These are phyloP conservation scores for Lecanicillium sp. DNA, from an alignment of 2,329 filamentous ascomycete species.

Conservation along the genomic window DNA sequence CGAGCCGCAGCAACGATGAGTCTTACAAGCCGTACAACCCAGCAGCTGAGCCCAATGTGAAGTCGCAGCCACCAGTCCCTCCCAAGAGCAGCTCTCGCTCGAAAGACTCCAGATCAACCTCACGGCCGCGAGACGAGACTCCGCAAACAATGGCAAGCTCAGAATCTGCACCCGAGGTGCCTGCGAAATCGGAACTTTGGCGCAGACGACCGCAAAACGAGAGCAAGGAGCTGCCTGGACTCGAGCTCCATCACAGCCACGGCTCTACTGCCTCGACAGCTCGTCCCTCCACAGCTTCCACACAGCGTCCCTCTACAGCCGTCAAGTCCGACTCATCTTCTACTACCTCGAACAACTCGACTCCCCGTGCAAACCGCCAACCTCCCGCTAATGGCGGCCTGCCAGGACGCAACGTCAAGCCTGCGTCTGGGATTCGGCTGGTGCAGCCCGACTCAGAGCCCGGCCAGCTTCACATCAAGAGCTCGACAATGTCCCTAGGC, in stretches of 20 bases:
- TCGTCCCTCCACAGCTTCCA: conserved; percentile 9
- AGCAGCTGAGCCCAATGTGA: not conserved
- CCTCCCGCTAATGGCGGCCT: conserved; percentile 14
- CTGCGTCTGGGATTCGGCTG: conserved; percentile 4
- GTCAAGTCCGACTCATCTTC: conserved; percentile 12
- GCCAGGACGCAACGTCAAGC: conserved; percentile 20
- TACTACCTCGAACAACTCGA: conserved; percentile 12
- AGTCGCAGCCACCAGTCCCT: not conserved
- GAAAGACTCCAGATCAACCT: not conserved
- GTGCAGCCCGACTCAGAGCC: too few relatives aligned
- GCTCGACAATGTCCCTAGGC: not conserved
- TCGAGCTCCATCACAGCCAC: conserved; percentile 40
- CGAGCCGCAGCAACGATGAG: conserved; percentile 2
- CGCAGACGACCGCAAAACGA: conserved; percentile 41
- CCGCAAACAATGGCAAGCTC: not conserved
- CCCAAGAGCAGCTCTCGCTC: not conserved
- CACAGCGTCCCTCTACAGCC: conserved; percentile 11
- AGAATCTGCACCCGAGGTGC: conserved; percentile 14
- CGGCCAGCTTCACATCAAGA: not conserved
- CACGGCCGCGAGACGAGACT: not conserved
- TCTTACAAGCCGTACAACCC: conserved; percentile 4
- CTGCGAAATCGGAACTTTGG: conserved; percentile 32
- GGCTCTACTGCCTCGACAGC: conserved; percentile 37
- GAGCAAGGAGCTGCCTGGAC: conserved; percentile 35
- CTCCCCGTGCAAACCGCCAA: conserved; percentile 5